A percentile compares a stretch with the other conserved stretches of the same genome.
phyloP scores from a whole-genome alignment of 2,329 filamentous ascomycete species.

The Aureobasidium leucospermi region DNA sequence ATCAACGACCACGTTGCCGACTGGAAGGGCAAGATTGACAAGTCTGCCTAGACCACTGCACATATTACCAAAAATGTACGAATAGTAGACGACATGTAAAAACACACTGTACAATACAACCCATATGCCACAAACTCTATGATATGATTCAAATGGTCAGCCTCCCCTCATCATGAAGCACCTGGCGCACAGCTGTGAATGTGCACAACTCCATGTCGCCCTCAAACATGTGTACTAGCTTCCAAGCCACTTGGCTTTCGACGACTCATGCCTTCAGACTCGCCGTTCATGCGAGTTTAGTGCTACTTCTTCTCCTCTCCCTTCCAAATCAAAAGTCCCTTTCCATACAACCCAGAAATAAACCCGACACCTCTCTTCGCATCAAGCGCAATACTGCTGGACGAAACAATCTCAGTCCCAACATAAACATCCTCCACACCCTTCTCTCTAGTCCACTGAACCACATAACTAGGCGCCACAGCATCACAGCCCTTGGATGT shows the following conservation, averaged over 20 bases:
- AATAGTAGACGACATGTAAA: conserved; percentile 2
- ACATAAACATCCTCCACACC: conserved; percentile 32
- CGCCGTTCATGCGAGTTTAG: too few species aligned
- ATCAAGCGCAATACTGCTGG: conserved; percentile 33
- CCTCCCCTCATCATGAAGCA: too few species aligned
- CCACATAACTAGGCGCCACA: conserved; percentile 29
- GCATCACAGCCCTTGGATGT: conserved; percentile 17
- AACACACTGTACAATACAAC: conserved; percentile 5
- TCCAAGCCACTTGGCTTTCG: too few species aligned
- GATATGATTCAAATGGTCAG: too few species aligned
- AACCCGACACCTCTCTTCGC: conserved; percentile 28
- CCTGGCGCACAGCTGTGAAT: too few species aligned
- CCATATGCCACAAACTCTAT: too few species aligned
- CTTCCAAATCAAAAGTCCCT: conserved; percentile 32
- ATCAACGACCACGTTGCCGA: conserved; percentile 82
- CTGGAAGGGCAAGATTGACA: conserved; percentile 56
- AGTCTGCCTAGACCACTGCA: conserved; percentile 16
- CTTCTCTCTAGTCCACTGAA: conserved; percentile 31
- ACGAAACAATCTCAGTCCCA: conserved; percentile 30
- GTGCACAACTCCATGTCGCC: too few species aligned
- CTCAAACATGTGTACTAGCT: too few species aligned
- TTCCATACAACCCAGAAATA: conserved; percentile 35
- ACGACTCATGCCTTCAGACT: too few species aligned
- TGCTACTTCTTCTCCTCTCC: conserved; percentile 10
- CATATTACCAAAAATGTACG: neutral